Evolutionary conservation across 2,329 filamentous ascomycete species (phyloP).

Genomic region (Calcarisporium arbuscula): DNA sequence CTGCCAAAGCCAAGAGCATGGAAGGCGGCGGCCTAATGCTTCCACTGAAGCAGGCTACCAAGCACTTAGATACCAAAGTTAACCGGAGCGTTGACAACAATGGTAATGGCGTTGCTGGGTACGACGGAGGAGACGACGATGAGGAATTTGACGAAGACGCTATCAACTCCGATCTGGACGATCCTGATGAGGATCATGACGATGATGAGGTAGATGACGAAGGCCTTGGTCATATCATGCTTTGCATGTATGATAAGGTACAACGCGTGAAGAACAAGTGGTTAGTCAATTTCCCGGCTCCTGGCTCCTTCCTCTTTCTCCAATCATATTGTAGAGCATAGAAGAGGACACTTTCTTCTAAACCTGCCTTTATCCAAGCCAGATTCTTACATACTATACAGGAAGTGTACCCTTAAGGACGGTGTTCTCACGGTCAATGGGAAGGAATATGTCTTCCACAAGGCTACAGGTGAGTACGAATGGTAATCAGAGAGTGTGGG

Average conservation of each 20-base stretch:
- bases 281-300: slow-evolving; percentile 44
- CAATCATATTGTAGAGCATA: no score
- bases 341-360: slow-evolving; percentile 10
- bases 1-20: slow-evolving; percentile 58
- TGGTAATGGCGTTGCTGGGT: slow-evolving; percentile 34
- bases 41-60: slow-evolving; percentile 53
- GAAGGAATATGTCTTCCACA: slow-evolving; percentile 97
- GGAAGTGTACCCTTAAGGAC: slow-evolving; percentile 98
- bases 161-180: slow-evolving; percentile 97
- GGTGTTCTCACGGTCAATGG: slow-evolving; percentile 89
- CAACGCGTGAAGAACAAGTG: slow-evolving; percentile 99
- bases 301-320: not conserved
- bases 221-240: slow-evolving; percentile 80
- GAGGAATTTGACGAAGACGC: slow-evolving; percentile 72
- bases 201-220: slow-evolving; percentile 88
- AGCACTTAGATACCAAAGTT: slow-evolving; percentile 16
- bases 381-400: slow-evolving; percentile 23
- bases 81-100: slow-evolving; percentile 8
- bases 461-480: slow-evolving; percentile 94
- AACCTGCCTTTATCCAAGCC: slow-evolving; percentile 2
- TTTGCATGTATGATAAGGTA: slow-evolving; percentile 99
- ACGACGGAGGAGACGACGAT: slow-evolving; percentile 59
- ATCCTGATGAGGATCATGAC: slow-evolving; percentile 77
- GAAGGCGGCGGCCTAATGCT: slow-evolving; percentile 73
- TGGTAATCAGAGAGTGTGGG: slow-evolving; percentile 54